These are phyloP conservation scores for Pisolithus sp. DNA, from an alignment of 768 basidiomycete species.

Conservation along the genomic window DNA sequence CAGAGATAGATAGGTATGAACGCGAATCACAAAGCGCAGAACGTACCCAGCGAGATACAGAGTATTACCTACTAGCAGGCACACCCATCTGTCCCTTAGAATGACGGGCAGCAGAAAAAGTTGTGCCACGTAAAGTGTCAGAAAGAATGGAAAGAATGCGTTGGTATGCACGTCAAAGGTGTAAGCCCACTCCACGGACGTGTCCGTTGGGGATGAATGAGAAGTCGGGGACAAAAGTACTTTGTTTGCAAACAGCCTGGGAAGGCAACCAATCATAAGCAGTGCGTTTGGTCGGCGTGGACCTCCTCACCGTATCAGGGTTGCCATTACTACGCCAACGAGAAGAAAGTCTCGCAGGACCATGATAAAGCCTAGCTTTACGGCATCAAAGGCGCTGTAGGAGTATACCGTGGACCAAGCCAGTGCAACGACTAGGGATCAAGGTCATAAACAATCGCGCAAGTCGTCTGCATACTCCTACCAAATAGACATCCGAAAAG, in stretches of 20 bases:
- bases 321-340: constrained; percentile 67
- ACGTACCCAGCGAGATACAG: constrained; percentile 61
- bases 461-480: constrained; percentile 22
- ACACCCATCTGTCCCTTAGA: constrained; percentile 86
- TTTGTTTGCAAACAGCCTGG: constrained; percentile 65
- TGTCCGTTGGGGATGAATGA: constrained; percentile 63
- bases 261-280: constrained; percentile 9
- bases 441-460: background rate
- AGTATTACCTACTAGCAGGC: constrained; percentile 88
- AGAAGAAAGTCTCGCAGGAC: constrained; percentile 84
- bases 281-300: constrained; percentile 1
- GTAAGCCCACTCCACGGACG: constrained; percentile 85
- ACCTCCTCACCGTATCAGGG: constrained; percentile 60
- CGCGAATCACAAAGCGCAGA: background rate
- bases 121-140: constrained; percentile 85
- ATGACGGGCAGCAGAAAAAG: constrained; percentile 81
- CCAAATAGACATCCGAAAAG: constrained; percentile 74
- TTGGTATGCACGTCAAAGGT: constrained; percentile 97
- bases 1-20: background rate
- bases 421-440: constrained; percentile 60
- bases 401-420: constrained; percentile 86
- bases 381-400: constrained; percentile 45
- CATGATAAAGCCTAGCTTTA: constrained; percentile 73
- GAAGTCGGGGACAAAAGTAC: constrained; percentile 66
- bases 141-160: constrained; percentile 90